Base-by-base conservation (phyloP, 2,329 filamentous ascomycete genomes). In the Cytospora schulzeri region DNA sequence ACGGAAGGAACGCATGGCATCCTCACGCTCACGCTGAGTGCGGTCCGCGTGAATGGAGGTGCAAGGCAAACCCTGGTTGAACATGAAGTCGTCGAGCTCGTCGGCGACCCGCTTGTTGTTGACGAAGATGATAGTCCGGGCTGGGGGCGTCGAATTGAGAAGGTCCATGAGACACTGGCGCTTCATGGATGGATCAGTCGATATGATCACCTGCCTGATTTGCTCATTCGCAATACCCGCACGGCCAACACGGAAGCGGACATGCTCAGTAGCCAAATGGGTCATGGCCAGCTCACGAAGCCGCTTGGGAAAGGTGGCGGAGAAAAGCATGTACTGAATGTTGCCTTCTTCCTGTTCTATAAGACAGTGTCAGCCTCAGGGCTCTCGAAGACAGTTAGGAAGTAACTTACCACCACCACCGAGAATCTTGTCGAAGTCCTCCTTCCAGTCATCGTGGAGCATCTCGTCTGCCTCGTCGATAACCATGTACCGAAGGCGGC, bases 401-500 rank as follows among this genome's bases (percentile, higher is more conserved):
- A 4, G n/a, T 17, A 57, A 79, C 86, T 79, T 84, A 93, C 93
- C 92, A 72, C 91, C 91, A 67, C 92, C 93, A 57, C 83, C 82
- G 76, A 98, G 88, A 65, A 98, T 90, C 71, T 86, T 87, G 52
- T 83, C 82, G 66, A 98, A 83, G 4, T 93, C 88, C 0, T 87
- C 83, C 48, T 89, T 84, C 92, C 95, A 98, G 71, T 93, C 91
- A 1, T 81, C 74, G 0, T 89, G 82, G 0, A 99, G 84, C 83
- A 99, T 89, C 79, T 99, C 94, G 73, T 99, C 95, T 0, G 95
- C 95, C 74, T 99, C 95, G 66, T 98, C 95, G 67, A 99, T 88
- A 68, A 98, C 86, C 69, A 86, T 86, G 78, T 88, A 95, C 77
- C 89, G 89, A 66, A 97, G 83, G 50, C 94, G 91, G 26, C 83